Conservation (phyloP, 148 eudicot species). For the Cornus controversa region DNA sequence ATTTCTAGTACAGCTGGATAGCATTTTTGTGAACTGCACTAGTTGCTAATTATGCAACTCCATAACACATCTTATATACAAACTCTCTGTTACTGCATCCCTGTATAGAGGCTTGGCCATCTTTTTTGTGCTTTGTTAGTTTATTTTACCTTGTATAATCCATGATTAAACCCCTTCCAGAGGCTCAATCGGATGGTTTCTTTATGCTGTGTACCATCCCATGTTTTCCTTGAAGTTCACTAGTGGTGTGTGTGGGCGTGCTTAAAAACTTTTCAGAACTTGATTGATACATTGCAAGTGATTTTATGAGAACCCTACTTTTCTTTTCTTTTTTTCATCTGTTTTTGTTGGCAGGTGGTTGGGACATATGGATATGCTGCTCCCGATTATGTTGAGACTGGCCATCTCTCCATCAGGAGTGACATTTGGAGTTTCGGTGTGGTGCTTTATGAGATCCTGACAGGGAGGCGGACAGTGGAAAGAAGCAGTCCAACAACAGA, state of each 20-base stretch:
- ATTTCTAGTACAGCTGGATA: neutral
- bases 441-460: slow-evolving; percentile 66
- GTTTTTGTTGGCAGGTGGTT: slow-evolving; percentile 36
- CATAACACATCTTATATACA: neutral
- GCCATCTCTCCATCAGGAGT: slow-evolving; percentile 62
- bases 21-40: neutral
- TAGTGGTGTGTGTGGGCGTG: neutral
- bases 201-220: too few relatives aligned
- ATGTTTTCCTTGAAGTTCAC: neutral
- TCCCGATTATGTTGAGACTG: slow-evolving; percentile 59
- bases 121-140: neutral
- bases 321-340: too few relatives aligned
- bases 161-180: neutral
- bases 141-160: neutral
- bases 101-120: too few relatives aligned
- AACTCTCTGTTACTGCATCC: neutral
- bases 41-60: neutral
- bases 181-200: neutral
- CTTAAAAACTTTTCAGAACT: neutral
- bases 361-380: slow-evolving; percentile 75
- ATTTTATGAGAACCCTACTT: too few relatives aligned
- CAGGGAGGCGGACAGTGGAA: slow-evolving; percentile 63
- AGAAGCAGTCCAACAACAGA: slow-evolving; percentile 44
- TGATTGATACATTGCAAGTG: neutral
- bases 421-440: slow-evolving; percentile 71